These are phyloP conservation scores for Podaxis sp. DNA, from an alignment of 768 basidiomycete genomes.

Conservation along the genomic window DNA sequence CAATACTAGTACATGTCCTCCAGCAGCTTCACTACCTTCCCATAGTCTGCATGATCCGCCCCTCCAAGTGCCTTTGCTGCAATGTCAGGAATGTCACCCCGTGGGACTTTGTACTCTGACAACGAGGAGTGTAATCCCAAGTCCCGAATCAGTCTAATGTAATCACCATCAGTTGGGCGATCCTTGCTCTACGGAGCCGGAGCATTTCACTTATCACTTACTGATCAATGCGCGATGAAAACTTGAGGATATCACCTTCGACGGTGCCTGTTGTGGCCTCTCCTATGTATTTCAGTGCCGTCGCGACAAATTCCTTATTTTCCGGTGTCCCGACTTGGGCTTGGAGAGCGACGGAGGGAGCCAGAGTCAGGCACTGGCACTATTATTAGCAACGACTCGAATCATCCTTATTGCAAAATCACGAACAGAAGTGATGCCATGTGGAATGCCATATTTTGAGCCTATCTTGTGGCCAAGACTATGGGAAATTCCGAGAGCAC, in stretches of 20 bases:
- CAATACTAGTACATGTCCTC: constrained; percentile 39
- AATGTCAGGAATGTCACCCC: constrained; percentile 48
- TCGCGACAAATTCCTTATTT: constrained; percentile 60
- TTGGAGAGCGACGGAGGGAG: constrained; percentile 59
- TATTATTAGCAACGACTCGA: not conserved
- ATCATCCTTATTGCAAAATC: constrained; percentile 3
- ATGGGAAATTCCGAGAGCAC: constrained; percentile 74
- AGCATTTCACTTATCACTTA: constrained; percentile 39
- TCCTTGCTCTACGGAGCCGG: not conserved
- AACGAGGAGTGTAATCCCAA: constrained; percentile 62
- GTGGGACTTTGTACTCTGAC: constrained; percentile 62
- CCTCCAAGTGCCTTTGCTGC: constrained; percentile 47
- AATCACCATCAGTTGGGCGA: not conserved
- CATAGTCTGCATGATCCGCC: constrained; percentile 35
- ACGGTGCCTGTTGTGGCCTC: constrained; percentile 60
- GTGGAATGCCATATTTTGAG: constrained; percentile 71
- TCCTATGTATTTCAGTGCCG: constrained; percentile 54
- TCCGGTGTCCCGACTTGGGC: constrained; percentile 55
- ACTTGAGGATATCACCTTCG: constrained; percentile 57
- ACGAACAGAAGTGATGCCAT: constrained; percentile 80
- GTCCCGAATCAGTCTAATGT: constrained; percentile 51
- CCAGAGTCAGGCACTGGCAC: constrained; percentile 66
- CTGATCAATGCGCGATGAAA: constrained; percentile 56
- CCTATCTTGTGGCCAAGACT: constrained; percentile 73
- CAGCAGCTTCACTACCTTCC: constrained; percentile 47